phyloP scores from a whole-genome alignment of 2,329 filamentous ascomycete genomes.

The Penicillium fuscoglaucum region DNA sequence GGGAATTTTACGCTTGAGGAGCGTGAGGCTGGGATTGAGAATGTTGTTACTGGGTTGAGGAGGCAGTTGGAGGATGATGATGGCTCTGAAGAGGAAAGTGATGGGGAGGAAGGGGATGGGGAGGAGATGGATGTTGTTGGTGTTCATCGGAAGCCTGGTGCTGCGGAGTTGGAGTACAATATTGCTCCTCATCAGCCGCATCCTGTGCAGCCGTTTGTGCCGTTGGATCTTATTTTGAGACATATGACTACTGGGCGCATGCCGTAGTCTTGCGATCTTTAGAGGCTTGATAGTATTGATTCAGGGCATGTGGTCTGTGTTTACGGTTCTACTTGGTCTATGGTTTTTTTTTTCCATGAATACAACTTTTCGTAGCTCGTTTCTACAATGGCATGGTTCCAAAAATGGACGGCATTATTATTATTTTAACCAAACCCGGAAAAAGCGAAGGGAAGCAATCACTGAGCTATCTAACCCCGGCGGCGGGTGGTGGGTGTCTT shows the following conservation, averaged over 20 bases:
- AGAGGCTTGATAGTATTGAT: background rate
- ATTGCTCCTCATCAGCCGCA: constrained; percentile 32
- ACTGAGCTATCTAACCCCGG: constrained; percentile 48
- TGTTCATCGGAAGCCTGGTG: constrained; percentile 35
- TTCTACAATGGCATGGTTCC: constrained; percentile 7
- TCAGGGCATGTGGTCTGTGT: background rate
- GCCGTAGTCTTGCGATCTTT: constrained; percentile 4
- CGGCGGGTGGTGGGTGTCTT: constrained; percentile 59
- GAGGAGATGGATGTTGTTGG: constrained; percentile 45
- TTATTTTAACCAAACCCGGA: constrained; percentile 14
- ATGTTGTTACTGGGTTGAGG: constrained; percentile 69
- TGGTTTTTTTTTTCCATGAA: background rate
- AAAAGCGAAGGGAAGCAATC: constrained; percentile 9
- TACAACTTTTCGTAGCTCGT: background rate
- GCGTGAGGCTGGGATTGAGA: constrained; percentile 63
- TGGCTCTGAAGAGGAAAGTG: constrained; percentile 46
- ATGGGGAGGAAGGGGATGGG: constrained; percentile 57
- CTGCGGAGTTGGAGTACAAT: constrained; percentile 37
- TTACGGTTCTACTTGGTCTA: background rate
- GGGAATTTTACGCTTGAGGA: constrained; percentile 73
- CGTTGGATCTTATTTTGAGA: constrained; percentile 50
- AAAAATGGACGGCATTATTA: constrained; percentile 16
- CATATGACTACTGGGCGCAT: constrained; percentile 52
- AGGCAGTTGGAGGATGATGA: constrained; percentile 59
- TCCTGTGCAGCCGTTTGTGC: constrained; percentile 34